A percentile compares a stretch with the other conserved stretches of the same genome.
Conservation (phyloP, 495 filamentous ascomycete genomes). For the Terfezia boudieri region DNA sequence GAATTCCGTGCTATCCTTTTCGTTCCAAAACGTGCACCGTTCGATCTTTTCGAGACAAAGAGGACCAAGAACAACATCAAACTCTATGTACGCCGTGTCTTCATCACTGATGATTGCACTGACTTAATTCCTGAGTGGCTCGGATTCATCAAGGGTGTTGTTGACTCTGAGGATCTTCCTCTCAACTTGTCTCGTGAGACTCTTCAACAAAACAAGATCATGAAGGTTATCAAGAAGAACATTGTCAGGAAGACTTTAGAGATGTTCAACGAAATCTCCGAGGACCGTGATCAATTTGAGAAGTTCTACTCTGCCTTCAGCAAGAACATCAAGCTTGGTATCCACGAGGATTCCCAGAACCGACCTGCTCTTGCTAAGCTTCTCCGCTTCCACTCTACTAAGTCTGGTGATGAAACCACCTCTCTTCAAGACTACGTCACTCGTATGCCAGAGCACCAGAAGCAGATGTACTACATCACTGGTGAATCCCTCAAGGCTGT, state of each 20-base stretch:
- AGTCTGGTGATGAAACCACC: slow-evolving; percentile 87
- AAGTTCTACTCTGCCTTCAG: slow-evolving; percentile 98
- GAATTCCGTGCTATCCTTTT: slow-evolving; percentile 99
- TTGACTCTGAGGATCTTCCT: slow-evolving; percentile 97
- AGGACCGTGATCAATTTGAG: slow-evolving; percentile 99
- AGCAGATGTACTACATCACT: slow-evolving; percentile 99
- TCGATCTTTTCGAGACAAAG: slow-evolving; percentile 99
- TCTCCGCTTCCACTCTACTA: slow-evolving; percentile 94
- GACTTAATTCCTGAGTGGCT: slow-evolving; percentile 99
- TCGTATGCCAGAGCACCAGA: slow-evolving; percentile 98
- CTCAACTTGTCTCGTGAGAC: slow-evolving; percentile 99
- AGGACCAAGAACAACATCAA: slow-evolving; percentile 99
- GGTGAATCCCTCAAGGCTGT: slow-evolving; percentile 98
- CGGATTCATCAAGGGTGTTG: slow-evolving; percentile 97
- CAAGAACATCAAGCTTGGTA: slow-evolving; percentile 99
- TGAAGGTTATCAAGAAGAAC: slow-evolving; percentile 99
- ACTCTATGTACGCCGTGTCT: slow-evolving; percentile 98
- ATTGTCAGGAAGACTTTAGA: slow-evolving; percentile 99
- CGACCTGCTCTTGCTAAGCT: slow-evolving; percentile 84
- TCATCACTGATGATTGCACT: slow-evolving; percentile 98
- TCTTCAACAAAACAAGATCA: slow-evolving; percentile 99
- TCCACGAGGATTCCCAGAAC: slow-evolving; percentile 99
- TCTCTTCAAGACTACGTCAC: slow-evolving; percentile 93
- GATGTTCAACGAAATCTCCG: slow-evolving; percentile 93
- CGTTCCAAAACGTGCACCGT: slow-evolving; percentile 97